These are phyloP conservation scores for Trichoderma sp. DNA, from an alignment of 2,329 filamentous ascomycete genomes.

Conservation along the genomic window DNA sequence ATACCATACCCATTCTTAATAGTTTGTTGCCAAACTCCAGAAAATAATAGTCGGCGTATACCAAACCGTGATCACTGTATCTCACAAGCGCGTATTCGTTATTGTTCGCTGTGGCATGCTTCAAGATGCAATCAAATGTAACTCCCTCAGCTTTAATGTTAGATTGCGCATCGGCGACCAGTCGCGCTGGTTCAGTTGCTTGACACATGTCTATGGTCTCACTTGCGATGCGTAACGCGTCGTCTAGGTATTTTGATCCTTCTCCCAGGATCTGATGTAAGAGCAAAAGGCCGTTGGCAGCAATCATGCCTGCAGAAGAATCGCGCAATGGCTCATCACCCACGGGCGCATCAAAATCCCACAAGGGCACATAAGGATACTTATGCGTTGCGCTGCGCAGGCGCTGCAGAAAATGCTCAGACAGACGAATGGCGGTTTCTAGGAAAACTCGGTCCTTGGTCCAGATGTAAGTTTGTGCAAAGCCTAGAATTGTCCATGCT, in stretches of 20 bases:
- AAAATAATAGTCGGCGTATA: conserved; percentile 50
- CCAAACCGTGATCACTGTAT: conserved; percentile 41
- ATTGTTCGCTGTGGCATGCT: conserved; percentile 35
- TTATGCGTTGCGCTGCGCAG: conserved; percentile 26
- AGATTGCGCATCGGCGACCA: neutral
- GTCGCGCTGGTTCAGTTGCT: conserved; percentile 26
- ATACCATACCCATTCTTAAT: conserved; percentile 31
- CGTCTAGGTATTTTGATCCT: conserved; percentile 25
- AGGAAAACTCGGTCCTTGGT: conserved; percentile 43
- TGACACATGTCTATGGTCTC: conserved; percentile 33
- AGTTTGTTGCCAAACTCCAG: conserved; percentile 46
- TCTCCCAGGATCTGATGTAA: conserved; percentile 35
- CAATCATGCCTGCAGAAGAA: conserved; percentile 39
- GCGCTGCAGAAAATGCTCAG: conserved; percentile 46
- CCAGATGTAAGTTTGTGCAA: conserved; percentile 46
- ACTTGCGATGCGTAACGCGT: conserved; percentile 30
- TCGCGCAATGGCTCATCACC: conserved; percentile 34
- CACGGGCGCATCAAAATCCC: conserved; percentile 41
- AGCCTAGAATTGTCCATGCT: conserved; percentile 48
- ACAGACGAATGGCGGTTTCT: conserved; percentile 41
- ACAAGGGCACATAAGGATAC: conserved; percentile 30
- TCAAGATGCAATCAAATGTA: conserved; percentile 33
- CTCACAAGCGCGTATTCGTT: conserved; percentile 27
- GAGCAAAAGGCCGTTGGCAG: conserved; percentile 42
- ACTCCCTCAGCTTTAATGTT: conserved; percentile 14